Evolutionary conservation across 352 stramenopile species (phyloP).

Genomic region (Poterioochromonas sp.): DNA sequence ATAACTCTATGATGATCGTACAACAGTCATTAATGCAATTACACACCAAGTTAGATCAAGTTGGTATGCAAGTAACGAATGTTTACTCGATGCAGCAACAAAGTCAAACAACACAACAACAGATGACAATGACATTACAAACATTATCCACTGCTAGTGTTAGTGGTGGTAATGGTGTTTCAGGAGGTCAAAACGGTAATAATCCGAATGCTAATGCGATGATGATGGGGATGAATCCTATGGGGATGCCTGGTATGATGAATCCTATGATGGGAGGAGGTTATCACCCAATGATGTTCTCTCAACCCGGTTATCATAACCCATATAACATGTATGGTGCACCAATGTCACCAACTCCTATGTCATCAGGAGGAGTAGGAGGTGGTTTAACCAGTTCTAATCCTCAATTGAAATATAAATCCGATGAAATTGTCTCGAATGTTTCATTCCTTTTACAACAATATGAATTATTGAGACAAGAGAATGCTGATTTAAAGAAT

Average conservation of each 20-base stretch:
- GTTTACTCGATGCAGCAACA: background rate
- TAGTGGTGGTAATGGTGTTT: background rate
- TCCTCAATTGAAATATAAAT: background rate
- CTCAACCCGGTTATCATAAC: too few species aligned
- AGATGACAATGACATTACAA: background rate
- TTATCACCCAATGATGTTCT: background rate
- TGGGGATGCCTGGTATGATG: background rate
- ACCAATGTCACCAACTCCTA: background rate
- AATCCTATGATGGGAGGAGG: background rate
- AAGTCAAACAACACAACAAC: background rate
- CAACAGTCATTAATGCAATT: background rate
- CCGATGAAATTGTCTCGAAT: background rate
- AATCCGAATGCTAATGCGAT: background rate
- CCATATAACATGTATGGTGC: background rate
- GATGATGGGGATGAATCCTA: slow-evolving; percentile 15
- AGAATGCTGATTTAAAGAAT: background rate
- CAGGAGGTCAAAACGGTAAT: background rate
- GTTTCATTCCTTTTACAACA: background rate
- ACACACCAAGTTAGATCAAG: slow-evolving; percentile 3
- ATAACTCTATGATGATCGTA: slow-evolving; percentile 9
- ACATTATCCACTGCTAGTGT: background rate
- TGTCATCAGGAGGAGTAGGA: background rate
- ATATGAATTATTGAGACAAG: background rate
- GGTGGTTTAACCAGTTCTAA: background rate
- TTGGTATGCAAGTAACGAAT: background rate